Evolutionary conservation across 345 rosid genomes (phyloP), one percentile per base, ranked within the genome.

Genomic region (Cardiospermum halicacabum): DNA sequence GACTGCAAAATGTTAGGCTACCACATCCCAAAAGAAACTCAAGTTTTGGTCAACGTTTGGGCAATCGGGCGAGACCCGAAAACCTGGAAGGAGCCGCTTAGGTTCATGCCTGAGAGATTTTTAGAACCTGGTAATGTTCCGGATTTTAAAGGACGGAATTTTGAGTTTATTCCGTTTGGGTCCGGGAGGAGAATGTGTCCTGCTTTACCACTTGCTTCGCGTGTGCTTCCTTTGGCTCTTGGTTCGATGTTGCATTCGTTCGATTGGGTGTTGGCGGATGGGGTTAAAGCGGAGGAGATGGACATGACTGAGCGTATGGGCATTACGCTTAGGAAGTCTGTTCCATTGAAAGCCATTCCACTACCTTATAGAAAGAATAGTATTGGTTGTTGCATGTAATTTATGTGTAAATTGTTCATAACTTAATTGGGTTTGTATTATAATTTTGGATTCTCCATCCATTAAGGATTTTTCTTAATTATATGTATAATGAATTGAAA

Each of bases 161-260:
- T 73, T 58, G 82, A 79, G 77, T 84, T 77, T 16, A 74, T 88
- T n/a, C 97, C 96, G 2, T 88, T 91, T 27, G 97, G 96, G 24
- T 79, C 93, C n/a, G 96, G 97, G 0, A 73, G 93, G 7, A 66
- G 97, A 68, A 91, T 91, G 86, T 91, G 97, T 62, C 97, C 96
- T 0, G 96, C 92, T 24, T 49, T 88, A 65, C 85, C 96, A 5
- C 77, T 86, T 9, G 93, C 79, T 18, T 76, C 92, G 30, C 80
- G 89, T 19, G 65, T 88, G 31, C 80, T 91, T 11, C 91, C 88
- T 0, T 21, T 80, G n/a, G 89, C 89, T 0, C 48, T 91, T 31
- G 97, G 93, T 26, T 80, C 96, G 8, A 60, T 88, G 45, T 65
- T 91, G 71, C 62, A 65, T 30, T 67, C 81, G 2, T 91, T 86